A percentile compares a stretch with the other conserved stretches of the same genome.
Evolutionary conservation across 2,329 filamentous ascomycete genomes (phyloP).

Genomic region (Mycocentrospora acerina): DNA sequence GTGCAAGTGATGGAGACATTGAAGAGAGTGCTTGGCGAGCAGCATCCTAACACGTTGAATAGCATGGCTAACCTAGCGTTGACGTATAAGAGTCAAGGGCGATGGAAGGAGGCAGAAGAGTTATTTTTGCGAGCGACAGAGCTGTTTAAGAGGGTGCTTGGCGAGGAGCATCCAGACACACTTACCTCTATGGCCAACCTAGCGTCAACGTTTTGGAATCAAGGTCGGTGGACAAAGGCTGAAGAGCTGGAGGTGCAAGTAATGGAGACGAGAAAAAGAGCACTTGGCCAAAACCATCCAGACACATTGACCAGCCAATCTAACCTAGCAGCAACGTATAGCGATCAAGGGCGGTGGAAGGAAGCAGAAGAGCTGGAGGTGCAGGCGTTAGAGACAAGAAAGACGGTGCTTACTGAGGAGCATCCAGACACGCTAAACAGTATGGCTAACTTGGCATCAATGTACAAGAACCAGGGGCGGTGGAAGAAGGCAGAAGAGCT

Average conservation of each 20-base stretch:
- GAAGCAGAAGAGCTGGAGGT: constrained; percentile 15
- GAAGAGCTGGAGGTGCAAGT: not conserved
- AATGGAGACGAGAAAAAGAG: too few species aligned
- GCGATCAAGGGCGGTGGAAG: constrained; percentile 9
- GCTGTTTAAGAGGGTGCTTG: too few species aligned
- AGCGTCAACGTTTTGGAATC: not conserved
- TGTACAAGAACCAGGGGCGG: not conserved
- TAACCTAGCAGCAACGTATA: constrained; percentile 1
- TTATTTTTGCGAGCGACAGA: too few species aligned
- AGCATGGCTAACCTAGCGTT: not conserved
- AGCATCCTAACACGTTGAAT: not conserved
- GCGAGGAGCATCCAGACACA: not conserved
- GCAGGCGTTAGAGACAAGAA: constrained; percentile 15
- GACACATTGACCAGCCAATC: too few species aligned
- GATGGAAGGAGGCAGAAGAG: constrained; percentile 3
- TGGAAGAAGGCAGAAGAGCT: constrained; percentile 6
- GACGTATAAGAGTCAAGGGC: not conserved
- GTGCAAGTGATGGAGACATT: constrained; percentile 9
- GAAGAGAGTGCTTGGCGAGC: constrained; percentile 5
- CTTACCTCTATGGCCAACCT: not conserved
- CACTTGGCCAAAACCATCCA: too few species aligned
- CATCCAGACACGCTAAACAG: not conserved
- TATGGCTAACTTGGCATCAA: not conserved
- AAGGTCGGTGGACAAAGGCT: not conserved
- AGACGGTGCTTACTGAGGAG: constrained; percentile 3